Base-by-base conservation (phyloP, 306 rosid genomes). In the Quercus parvula region DNA sequence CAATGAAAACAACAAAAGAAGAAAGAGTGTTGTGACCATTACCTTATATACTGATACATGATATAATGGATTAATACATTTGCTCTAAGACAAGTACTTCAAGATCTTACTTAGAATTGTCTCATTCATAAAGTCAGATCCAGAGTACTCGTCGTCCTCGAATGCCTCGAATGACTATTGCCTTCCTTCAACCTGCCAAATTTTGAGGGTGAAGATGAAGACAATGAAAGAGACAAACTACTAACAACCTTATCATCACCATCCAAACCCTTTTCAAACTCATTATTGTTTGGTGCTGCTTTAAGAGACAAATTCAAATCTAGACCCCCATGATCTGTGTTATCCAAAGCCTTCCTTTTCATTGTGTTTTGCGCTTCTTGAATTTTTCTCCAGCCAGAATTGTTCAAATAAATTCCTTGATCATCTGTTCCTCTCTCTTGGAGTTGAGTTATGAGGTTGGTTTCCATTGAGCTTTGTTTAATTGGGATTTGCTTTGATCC, bases 61-160 rank as follows among this genome's bases (percentile, higher is more conserved):
- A 82, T 74, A 82, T 74, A 82, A 76, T 20, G 81, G 54, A 41
- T 38, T 70, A 77, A 70, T 64, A 63, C 30, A 61, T 49, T 64
- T 57, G 20, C 56, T 75, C 28, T 9, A 3, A 59, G 68, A 57
- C 85, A 79, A 85, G 88, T 85, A 85, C 86, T 76, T 76, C 88
- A 73, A 79, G 82, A 79, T 85, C 88, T 82, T 84, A 70, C 85
- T 77, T 77, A 64, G 84, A 83, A 79, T 77, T 80, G 81, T 83
- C 86, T 72, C 78, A 84, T 84, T 87, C 88, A 84, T 27, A 84
- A 72, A 78, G 86, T 82, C 85, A 84, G 88, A 84, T 85, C 86
- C 62, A 85, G 86, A 76, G 88, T 82, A 79, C 86, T 82, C 70
- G 82, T 75, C 33, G 19, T 54, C 71, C 59, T 79, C 70, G 73